Percentiles rank a stretch among this genome's conserved stretches.
Evolutionary conservation across 345 rosid genomes (phyloP).

Genomic region (Acer saccharum): DNA sequence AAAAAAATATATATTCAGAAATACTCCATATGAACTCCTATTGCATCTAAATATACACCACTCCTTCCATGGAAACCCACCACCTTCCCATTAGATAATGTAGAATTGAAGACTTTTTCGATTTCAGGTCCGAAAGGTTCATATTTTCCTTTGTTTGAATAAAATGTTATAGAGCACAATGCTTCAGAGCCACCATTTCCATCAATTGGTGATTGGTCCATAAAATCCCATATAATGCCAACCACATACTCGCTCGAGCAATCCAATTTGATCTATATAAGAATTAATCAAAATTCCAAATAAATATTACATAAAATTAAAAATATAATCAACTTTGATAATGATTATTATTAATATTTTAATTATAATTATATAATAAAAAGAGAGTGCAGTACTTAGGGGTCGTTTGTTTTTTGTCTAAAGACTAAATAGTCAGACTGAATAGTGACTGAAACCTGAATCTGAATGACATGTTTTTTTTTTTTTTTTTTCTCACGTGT

Average conservation of each 20-base stretch:
- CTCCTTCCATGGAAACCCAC: background rate
- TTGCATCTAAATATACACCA: background rate
- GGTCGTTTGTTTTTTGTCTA: too few relatives aligned
- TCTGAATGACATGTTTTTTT: too few relatives aligned
- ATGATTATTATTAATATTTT: too few relatives aligned
- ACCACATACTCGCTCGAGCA: background rate
- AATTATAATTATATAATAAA: too few relatives aligned
- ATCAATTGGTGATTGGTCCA: background rate
- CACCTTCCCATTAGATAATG: background rate
- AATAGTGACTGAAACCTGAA: too few relatives aligned
- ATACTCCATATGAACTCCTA: background rate
- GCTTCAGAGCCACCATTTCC: background rate
- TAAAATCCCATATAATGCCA: conserved; percentile 10
- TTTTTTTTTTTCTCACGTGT: too few relatives aligned
- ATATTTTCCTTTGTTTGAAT: background rate
- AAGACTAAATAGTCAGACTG: too few relatives aligned
- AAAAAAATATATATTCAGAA: too few relatives aligned
- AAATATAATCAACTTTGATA: too few relatives aligned
- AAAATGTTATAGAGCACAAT: background rate
- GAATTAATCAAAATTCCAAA: too few relatives aligned
- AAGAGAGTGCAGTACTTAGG: too few relatives aligned
- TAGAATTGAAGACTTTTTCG: background rate
- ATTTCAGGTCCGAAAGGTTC: background rate
- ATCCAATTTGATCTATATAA: background rate
- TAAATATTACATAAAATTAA: too few relatives aligned